Percentiles rank a stretch among this genome's conserved stretches.
Evolutionary conservation across 2,329 filamentous ascomycete species (phyloP).

Genomic region (Nemania serpens): DNA sequence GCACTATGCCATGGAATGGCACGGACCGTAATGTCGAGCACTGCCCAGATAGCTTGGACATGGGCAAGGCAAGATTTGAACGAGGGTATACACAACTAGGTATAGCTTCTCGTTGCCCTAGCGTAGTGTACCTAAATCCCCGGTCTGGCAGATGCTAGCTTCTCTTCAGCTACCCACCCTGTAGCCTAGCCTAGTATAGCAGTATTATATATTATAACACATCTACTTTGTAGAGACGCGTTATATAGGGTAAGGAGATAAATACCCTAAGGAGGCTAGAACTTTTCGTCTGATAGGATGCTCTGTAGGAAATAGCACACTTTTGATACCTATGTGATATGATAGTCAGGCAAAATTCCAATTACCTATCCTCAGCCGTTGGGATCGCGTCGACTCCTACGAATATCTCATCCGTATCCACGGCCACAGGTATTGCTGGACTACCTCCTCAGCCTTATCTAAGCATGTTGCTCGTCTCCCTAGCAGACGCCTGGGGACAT

Average conservation of each 20-base stretch:
- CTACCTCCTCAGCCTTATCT: too few species aligned
- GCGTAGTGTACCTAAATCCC: slow-evolving; percentile 1
- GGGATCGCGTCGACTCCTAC: too few species aligned
- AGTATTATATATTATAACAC: background rate
- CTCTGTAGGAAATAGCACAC: too few species aligned
- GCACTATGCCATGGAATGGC: background rate
- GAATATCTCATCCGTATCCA: too few species aligned
- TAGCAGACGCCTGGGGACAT: too few species aligned
- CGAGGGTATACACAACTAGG: background rate
- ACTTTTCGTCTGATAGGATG: background rate
- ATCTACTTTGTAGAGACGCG: background rate
- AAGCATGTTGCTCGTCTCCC: too few species aligned
- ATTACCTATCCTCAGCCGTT: too few species aligned
- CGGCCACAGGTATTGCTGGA: too few species aligned
- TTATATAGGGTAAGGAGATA: background rate
- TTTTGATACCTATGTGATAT: too few species aligned
- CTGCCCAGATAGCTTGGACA: background rate
- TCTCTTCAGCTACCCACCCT: background rate
- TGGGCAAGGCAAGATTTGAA: background rate
- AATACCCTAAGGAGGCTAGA: background rate
- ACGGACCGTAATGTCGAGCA: background rate
- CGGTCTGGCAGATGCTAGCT: background rate
- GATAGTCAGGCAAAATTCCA: too few species aligned
- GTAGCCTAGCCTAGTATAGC: background rate
- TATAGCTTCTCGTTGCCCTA: background rate